Conservation (phyloP, 345 rosid genomes). For the Linum usitatissimum region DNA sequence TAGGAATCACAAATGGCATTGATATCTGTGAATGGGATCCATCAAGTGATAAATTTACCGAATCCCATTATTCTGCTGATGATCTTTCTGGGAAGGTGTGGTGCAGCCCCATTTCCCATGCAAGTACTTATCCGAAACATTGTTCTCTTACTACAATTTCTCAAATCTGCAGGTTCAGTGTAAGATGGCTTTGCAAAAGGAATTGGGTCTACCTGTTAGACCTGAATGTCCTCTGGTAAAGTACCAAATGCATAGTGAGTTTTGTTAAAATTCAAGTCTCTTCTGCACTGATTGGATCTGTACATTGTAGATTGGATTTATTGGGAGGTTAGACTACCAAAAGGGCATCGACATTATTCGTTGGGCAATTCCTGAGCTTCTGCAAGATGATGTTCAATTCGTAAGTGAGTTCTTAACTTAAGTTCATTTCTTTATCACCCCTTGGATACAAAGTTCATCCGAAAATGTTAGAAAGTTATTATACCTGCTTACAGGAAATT, state of each 20-base stretch:
- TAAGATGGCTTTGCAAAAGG: conserved; percentile 83
- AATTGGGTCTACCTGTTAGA: conserved; percentile 71
- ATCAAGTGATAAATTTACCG: conserved; percentile 51
- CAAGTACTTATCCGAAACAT: background rate
- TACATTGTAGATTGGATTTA: conserved; percentile 68
- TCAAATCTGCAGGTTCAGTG: conserved; percentile 47
- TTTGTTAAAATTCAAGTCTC: conserved; percentile 4
- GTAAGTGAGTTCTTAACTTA: conserved; percentile 47
- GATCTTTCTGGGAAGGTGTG: conserved; percentile 82
- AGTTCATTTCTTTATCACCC: background rate
- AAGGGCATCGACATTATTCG: conserved; percentile 86
- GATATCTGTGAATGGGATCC: conserved; percentile 81
- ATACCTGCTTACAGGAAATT: too few relatives aligned
- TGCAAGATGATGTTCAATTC: conserved; percentile 83
- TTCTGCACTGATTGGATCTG: conserved; percentile 15
- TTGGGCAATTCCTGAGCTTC: conserved; percentile 55
- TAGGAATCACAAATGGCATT: conserved; percentile 89
- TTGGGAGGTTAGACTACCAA: conserved; percentile 91
- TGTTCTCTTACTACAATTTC: conserved; percentile 15
- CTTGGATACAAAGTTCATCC: background rate
- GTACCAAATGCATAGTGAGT: conserved; percentile 7
- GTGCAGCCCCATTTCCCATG: conserved; percentile 8
- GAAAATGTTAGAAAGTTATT: too few relatives aligned
- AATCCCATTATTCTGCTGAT: conserved; percentile 48
- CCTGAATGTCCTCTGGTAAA: conserved; percentile 83